Percentiles rank a stretch among this genome's conserved stretches.
phyloP scores from a whole-genome alignment of 805 yeast genomes.

The Saitoella complicata region DNA sequence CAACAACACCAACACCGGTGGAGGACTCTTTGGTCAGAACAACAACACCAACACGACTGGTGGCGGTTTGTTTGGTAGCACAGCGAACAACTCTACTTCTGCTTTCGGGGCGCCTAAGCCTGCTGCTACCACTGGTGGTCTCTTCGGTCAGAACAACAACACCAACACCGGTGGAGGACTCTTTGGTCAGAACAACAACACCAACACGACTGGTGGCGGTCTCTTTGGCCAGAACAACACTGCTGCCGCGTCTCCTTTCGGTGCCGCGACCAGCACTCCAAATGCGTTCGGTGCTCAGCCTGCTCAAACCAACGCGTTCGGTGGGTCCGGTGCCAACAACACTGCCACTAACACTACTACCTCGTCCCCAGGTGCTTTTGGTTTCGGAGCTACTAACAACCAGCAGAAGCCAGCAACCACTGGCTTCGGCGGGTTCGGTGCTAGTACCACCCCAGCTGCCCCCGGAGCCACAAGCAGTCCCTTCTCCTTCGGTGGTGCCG shows the following conservation, averaged over 20 bases:
- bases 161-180: conserved; percentile 3
- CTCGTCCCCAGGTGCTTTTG: conserved; percentile 12
- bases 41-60: conserved; percentile 1
- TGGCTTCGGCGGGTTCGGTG: conserved; percentile 15
- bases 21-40: too few species aligned
- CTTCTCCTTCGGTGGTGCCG: conserved; percentile 17
- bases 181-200: conserved; percentile 8
- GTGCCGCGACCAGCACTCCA: conserved; percentile 4
- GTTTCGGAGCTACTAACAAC: conserved; percentile 25
- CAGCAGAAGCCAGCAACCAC: conserved; percentile 11
- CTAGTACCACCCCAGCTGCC: conserved; percentile 9
- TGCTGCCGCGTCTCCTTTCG: conserved; percentile 14
- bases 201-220: conserved; percentile 8
- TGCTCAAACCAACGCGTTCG: not conserved
- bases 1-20: conserved; percentile 2
- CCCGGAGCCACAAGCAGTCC: conserved; percentile 12
- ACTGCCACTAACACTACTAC: conserved; percentile 14
- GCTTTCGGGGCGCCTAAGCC: conserved; percentile 9
- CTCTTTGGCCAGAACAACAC: conserved; percentile 19
- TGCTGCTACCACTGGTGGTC: conserved; percentile 2
- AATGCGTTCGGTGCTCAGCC: not conserved
- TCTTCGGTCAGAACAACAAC: conserved; percentile 11
- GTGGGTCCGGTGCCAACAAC: conserved; percentile 21
- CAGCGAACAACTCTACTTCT: conserved; percentile 10
- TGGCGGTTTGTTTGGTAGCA: conserved; percentile 12